Evolutionary conservation across 331 rosid species (phyloP), one percentile per base, ranked within the genome.

Genomic region (Spiraea crenata): DNA sequence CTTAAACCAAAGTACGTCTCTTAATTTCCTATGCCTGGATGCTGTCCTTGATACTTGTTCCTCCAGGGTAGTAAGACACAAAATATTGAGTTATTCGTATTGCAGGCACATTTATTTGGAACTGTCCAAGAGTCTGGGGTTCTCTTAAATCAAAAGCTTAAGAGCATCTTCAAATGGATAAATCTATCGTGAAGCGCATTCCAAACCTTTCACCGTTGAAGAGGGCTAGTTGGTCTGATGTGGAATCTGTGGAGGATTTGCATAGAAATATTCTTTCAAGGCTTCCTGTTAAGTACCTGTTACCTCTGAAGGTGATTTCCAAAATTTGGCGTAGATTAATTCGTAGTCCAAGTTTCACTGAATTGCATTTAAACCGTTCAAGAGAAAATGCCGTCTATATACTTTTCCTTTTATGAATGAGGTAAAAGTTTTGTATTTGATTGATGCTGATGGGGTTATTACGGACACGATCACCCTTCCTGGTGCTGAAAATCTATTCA

Each of bases 241-340:
- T 80, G 35, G 71, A 70, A 65, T 54, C 41, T 51, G 19, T 57
- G 6, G 60, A 37, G 12, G 82, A 79, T 15, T 4, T 79, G 47
- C 46, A 61, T 9, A 25, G 45, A 13, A 39, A 54, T 40, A 67
- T 73, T 61, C 59, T 79, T 9, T 67, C 78, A 19, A 67, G 69
- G 78, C 45, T 79, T 73, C 71, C 75, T 16, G 75, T 74, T 39
- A 45, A 59, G 59, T 31, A 58, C 47, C 70, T 80, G 42, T 6
- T 34, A 59, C 35, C 20, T 38, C 55, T 31, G 45, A 74, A 59
- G 61, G 35, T 71, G 65, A 77, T 80, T 19, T 80, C 77, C 16
- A 69, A 45, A 20, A 67, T 14, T 7, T 70, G 79, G 71, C 1
- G 37, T 38, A 35, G 44, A 34, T 31, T 75, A 60, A 71, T 80